Evolutionary conservation across 495 filamentous ascomycete species (phyloP).

Genomic region (Annulohypoxylon moriforme): DNA sequence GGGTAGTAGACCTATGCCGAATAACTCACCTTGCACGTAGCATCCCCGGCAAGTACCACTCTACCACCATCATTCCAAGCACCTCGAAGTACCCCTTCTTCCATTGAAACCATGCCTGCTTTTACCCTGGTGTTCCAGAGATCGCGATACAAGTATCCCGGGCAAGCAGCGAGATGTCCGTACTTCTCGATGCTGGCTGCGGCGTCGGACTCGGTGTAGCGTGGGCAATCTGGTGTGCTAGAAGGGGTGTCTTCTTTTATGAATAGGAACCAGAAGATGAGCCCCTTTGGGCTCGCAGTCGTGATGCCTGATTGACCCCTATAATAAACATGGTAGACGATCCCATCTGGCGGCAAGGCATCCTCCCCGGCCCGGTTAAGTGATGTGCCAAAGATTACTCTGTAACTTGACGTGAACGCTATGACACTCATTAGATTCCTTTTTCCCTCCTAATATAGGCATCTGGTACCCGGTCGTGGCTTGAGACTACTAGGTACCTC

Average conservation of each 20-base stretch:
- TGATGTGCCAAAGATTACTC: constrained; percentile 44
- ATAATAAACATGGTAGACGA: constrained; percentile 37
- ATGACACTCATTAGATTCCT: neutral
- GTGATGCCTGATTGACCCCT: constrained; percentile 31
- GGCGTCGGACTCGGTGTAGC: constrained; percentile 31
- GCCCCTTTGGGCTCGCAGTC: constrained; percentile 19
- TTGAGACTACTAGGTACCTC: neutral
- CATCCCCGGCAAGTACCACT: constrained; percentile 43
- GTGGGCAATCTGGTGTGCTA: constrained; percentile 26
- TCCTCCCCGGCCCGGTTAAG: neutral
- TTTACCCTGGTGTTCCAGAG: constrained; percentile 36
- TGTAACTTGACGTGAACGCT: constrained; percentile 35
- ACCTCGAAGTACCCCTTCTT: constrained; percentile 40
- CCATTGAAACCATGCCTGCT: constrained; percentile 41
- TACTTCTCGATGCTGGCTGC: constrained; percentile 38
- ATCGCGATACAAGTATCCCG: constrained; percentile 43
- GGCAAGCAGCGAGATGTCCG: constrained; percentile 20
- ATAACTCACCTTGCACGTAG: constrained; percentile 31
- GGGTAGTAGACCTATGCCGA: neutral
- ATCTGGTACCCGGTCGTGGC: no score
- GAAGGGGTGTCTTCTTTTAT: constrained; percentile 36
- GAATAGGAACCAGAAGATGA: constrained; percentile 49
- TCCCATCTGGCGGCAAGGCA: constrained; percentile 19
- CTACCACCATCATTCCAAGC: constrained; percentile 43
- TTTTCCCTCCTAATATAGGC: no score